Evolutionary conservation across 352 stramenopile genomes (phyloP).

Genomic region (Pythium monospermum): DNA sequence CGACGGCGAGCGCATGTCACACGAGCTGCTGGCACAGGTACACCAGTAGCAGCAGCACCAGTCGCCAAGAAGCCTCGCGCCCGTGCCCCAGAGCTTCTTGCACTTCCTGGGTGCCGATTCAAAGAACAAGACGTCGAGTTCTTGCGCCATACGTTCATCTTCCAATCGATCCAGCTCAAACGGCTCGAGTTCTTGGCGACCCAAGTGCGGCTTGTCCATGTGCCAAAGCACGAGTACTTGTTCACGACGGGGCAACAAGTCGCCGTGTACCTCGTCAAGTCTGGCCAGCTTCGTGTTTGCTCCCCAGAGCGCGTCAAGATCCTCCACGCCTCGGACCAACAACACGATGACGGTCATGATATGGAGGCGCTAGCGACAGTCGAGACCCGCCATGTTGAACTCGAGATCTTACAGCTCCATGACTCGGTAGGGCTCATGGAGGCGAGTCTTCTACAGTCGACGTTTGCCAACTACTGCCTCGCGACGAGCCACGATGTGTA

Average conservation of each 20-base stretch:
- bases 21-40: not conserved
- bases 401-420: conserved; percentile 48
- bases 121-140: conserved; percentile 20
- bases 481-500: conserved; percentile 28
- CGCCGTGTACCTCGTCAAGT: conserved; percentile 36
- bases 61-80: not conserved
- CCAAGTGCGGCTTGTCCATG: conserved; percentile 26
- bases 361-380: conserved; percentile 4
- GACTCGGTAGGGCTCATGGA: conserved; percentile 44
- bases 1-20: conserved; percentile 4
- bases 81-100: not conserved
- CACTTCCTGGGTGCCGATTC: conserved; percentile 12
- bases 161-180: conserved; percentile 29
- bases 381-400: conserved; percentile 38
- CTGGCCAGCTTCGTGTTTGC: conserved; percentile 41
- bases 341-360: too few species aligned
- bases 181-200: conserved; percentile 42
- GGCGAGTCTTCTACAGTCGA: conserved; percentile 25
- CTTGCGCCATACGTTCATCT: conserved; percentile 42
- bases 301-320: conserved; percentile 26
- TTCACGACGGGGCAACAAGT: conserved; percentile 48
- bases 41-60: conserved; percentile 19
- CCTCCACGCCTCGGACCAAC: not conserved
- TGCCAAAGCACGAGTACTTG: conserved; percentile 42
- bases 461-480: conserved; percentile 46